Conservation (phyloP, 768 basidiomycete genomes). For the Pholiota molesta region DNA sequence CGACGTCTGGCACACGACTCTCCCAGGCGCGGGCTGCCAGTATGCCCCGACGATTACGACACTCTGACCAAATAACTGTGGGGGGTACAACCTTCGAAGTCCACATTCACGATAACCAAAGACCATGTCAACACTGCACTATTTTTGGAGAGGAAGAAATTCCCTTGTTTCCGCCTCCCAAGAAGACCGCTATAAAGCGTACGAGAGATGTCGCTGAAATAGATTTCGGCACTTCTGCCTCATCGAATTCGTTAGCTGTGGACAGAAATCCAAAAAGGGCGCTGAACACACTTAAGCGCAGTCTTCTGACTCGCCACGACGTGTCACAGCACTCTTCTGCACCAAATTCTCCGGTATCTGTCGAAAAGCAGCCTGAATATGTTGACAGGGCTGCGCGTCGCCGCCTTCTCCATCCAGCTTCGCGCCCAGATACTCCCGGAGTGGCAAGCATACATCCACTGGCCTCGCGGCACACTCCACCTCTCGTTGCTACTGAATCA, state of each 20-base stretch:
- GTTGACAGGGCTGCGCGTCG: constrained; percentile 74
- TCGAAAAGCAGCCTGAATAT: constrained; percentile 37
- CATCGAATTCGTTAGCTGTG: constrained; percentile 17
- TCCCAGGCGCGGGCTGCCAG: constrained; percentile 71
- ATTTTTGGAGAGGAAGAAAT: constrained; percentile 56
- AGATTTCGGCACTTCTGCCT: constrained; percentile 27
- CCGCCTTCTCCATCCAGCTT: constrained; percentile 57
- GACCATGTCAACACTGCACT: constrained; percentile 68
- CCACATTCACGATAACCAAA: constrained; percentile 65
- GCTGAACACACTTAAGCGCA: constrained; percentile 66
- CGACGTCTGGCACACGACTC: constrained; percentile 48
- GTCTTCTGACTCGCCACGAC: constrained; percentile 57
- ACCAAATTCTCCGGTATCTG: constrained; percentile 14
- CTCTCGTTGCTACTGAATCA: neutral
- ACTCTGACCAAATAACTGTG: constrained; percentile 67
- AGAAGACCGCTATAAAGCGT: constrained; percentile 29
- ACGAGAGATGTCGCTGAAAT: constrained; percentile 28
- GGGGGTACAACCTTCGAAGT: constrained; percentile 73
- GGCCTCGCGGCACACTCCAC: neutral
- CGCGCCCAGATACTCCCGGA: constrained; percentile 57
- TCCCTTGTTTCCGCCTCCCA: constrained; percentile 50
- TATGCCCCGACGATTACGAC: constrained; percentile 61
- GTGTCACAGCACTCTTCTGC: constrained; percentile 14
- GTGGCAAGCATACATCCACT: constrained; percentile 31
- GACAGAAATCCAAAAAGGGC: constrained; percentile 62